Percentiles rank a stretch among this genome's conserved stretches.
These are phyloP conservation scores for Nectriaceae sp. DNA, from an alignment of 2,329 filamentous ascomycete genomes.

Conservation along the genomic window DNA sequence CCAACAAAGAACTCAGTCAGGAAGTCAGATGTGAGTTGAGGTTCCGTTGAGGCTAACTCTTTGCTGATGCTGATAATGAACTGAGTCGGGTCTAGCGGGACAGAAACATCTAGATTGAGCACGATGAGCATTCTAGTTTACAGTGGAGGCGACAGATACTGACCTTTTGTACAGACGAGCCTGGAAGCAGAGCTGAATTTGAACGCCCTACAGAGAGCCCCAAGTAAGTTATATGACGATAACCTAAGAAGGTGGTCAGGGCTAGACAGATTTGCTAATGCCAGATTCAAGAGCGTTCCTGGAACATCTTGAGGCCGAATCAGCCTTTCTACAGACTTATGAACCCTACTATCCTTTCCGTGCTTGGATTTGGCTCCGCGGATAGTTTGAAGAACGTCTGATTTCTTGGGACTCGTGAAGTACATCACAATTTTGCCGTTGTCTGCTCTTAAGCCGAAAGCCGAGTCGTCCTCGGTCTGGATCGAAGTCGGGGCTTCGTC, in stretches of 20 bases:
- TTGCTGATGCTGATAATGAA: conserved; percentile 69
- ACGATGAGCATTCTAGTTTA: not conserved
- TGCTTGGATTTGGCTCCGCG: conserved; percentile 64
- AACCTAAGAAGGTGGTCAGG: conserved; percentile 60
- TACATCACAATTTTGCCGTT: conserved; percentile 73
- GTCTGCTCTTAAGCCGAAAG: conserved; percentile 68
- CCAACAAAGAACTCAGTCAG: conserved; percentile 73
- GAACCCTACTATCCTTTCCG: conserved; percentile 61
- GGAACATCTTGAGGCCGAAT: conserved; percentile 72
- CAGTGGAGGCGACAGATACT: conserved; percentile 12
- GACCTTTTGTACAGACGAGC: conserved; percentile 64
- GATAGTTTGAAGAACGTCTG: conserved; percentile 64
- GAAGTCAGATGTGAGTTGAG: conserved; percentile 69
- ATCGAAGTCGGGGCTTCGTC: conserved; percentile 68
- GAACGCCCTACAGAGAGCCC: conserved; percentile 67
- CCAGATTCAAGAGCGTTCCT: conserved; percentile 67
- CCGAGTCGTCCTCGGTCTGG: conserved; percentile 65
- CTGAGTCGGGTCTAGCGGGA: conserved; percentile 62
- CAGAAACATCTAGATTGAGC: conserved; percentile 53
- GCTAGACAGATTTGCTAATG: conserved; percentile 67
- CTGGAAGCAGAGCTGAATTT: conserved; percentile 64
- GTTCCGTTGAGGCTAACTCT: conserved; percentile 62
- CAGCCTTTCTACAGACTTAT: conserved; percentile 64
- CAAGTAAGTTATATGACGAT: conserved; percentile 68
- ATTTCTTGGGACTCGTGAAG: conserved; percentile 66